Evolutionary conservation across 139 green algal species (phyloP), one percentile per base, ranked within the genome.

Genomic region (Mesotaenium endlicherianum): DNA sequence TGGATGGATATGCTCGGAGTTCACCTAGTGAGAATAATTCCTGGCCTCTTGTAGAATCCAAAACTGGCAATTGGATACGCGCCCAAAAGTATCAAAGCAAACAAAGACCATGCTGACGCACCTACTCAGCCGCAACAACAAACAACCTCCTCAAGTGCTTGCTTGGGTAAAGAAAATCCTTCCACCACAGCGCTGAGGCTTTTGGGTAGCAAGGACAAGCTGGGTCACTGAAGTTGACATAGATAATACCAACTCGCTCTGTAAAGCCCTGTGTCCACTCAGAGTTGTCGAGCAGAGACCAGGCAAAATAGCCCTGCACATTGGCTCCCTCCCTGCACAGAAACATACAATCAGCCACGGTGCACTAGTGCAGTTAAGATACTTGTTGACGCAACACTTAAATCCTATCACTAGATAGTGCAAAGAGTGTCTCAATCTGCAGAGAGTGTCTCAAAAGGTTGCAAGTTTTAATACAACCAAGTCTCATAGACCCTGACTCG

Each of bases 231-330:
- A 75, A 88, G 81, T 93, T 85, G 14, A 91, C 87, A 80, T 85
- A 89, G 47, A 83, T 57, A 14, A 93, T 70, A 2, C 90, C 90
- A 67, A 93, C 92, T 71, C 87, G 84, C 81, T 91, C 83, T 8
- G 43, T 69, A 64, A 80, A 91, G 68, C 88, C 86, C 70, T 89
- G 50, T 31, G 45, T 75, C 89, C 89, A 92, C 70, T 92, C 89
- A 58, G 90, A 90, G 70, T 90, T 90, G 82, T 92, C 89, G 30
- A 91, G 43, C 17, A 92, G 58, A 31, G 75, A 88, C 89, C 89
- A 92, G 30, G 81, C 82, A 78, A 90, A 87, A 78, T 92, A 92
- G 45, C 83, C 87, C 30, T 75, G 74, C 26, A 91, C 77, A 36
- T 87, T 80, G 16, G 70, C 81, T 68, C 90, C 87, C 55, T 90